Evolutionary conservation across 306 rosid species (phyloP), one percentile per base, ranked within the genome.

Genomic region (Quercus mongolica): DNA sequence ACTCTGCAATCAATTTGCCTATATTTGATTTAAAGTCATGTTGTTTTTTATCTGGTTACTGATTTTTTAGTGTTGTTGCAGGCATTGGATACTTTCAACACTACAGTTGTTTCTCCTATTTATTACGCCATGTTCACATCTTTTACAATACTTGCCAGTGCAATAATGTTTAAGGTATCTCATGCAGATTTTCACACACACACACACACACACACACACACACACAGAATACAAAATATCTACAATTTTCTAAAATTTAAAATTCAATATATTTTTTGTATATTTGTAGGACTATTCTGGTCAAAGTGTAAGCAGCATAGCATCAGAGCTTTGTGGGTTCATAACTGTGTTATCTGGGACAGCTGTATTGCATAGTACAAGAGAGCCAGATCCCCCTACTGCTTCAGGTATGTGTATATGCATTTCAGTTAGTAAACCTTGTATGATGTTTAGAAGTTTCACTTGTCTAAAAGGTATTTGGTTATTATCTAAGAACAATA

Each of bases 41-140:
- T 4, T 21, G 33, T 51, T 59, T 82, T 57, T 38, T 28, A 12
- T 21, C 15, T 59, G 56, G 31, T 74, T 51, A 56, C 14, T 69
- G 52, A 77, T 73, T 71, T 75, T 71, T 26, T 82, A 67, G 12
- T 74, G 20, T 44, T 73, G 78, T 78, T 82, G 74, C 90, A 92
- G 97, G 99, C 97, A 68, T 79, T 94, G 93, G 97, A 91, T 78
- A 94, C 86, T 77, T 94, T 92, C 76, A 91, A 92, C 81, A 89
- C 99, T 10, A 83, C 99, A 30, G 82, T 92, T 76, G 97, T 95
- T 82, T 92, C 98, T 46, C 97, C 98, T 3, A 92, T 92, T 62
- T 88, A 94, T 88, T 92, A 90, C 78, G 97, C 98, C 80, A 77
- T 95, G 91, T 95, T 92, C 90, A 95, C 97, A 59, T 68, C 94